Base-by-base conservation (phyloP, 805 yeast species). In the Blastobotrys robertii region DNA sequence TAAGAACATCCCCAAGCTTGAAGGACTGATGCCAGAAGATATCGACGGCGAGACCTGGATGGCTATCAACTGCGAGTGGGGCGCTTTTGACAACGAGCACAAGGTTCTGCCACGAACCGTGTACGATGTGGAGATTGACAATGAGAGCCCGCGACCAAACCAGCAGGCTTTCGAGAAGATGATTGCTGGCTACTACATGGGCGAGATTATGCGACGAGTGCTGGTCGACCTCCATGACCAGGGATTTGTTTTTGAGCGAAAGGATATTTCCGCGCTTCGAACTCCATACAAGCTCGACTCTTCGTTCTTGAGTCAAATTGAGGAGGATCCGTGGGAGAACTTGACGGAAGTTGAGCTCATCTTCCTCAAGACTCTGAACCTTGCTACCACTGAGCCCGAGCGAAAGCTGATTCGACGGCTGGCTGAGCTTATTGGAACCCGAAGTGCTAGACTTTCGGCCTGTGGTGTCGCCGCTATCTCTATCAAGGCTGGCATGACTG, bases 51-150 rank as follows among this genome's bases (percentile, higher is more conserved):
- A 74, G 39, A 72, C 82, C 35, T 79, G 81, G 50, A 88, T 90
- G 94, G 96, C 96, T 43, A 90, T 90, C 64, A 90, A 90, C 73
- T 87, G 97, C 72, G 98, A 90, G 70, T 90, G 90, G 69, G 97
- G 98, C 58, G 90, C 97, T 5, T 90, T 90, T 62, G 97, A 90
- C 64, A 88, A 86, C 61, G 96, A 86, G 66, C 94, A 82, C 58
- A 46, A 53, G 8, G 75, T 80, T 30, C 73, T 90, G 55, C 97
- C 97, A 60, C 78, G 96, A 68, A 88, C 94, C 52, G 81, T 80
- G 63, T 90, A 78, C 64, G 98, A 90, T 65, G 60, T 79, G 43
- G 72, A 69, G 51, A 81, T 90, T 51, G 97, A 90, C 64, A 69
- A 66, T 25, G 81, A 83, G 58, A 82, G 94, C 34, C 97, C 97